phyloP scores from a whole-genome alignment of 306 rosid species.

The Hippophae gyantsensis region DNA sequence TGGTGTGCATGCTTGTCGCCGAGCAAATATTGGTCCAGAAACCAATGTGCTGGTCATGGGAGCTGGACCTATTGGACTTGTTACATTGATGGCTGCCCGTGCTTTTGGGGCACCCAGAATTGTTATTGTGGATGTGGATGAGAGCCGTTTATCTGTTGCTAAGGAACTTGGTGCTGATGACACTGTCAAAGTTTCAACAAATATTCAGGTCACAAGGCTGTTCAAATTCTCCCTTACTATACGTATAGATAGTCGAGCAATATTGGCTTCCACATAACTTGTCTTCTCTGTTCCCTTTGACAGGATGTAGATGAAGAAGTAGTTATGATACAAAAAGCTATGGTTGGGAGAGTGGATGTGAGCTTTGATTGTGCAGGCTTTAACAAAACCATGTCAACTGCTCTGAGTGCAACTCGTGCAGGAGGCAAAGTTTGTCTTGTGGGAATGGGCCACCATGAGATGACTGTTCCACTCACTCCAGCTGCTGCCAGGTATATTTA shows the following conservation, averaged over 20 bases:
- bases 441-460: constrained; percentile 71
- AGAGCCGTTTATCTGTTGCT: constrained; percentile 68
- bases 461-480: constrained; percentile 77
- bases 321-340: constrained; percentile 40
- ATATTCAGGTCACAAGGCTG: constrained; percentile 38
- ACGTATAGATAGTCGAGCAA: too few relatives aligned
- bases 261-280: not conserved
- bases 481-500: constrained; percentile 62
- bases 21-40: constrained; percentile 76
- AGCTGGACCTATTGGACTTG: constrained; percentile 95
- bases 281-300: constrained; percentile 1
- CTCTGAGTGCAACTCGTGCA: constrained; percentile 54
- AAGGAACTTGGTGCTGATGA: constrained; percentile 72
- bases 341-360: constrained; percentile 51
- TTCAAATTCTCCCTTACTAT: not conserved
- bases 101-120: constrained; percentile 76
- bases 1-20: constrained; percentile 88
- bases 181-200: constrained; percentile 56
- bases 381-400: constrained; percentile 78
- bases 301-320: constrained; percentile 71
- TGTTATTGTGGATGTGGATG: constrained; percentile 66
- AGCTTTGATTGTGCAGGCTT: constrained; percentile 85
- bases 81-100: constrained; percentile 72
- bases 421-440: constrained; percentile 91
- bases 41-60: constrained; percentile 76